A percentile compares a stretch with the other conserved stretches of the same genome.
Conservation (phyloP, 805 yeast species). For the Candida xyloterini region DNA sequence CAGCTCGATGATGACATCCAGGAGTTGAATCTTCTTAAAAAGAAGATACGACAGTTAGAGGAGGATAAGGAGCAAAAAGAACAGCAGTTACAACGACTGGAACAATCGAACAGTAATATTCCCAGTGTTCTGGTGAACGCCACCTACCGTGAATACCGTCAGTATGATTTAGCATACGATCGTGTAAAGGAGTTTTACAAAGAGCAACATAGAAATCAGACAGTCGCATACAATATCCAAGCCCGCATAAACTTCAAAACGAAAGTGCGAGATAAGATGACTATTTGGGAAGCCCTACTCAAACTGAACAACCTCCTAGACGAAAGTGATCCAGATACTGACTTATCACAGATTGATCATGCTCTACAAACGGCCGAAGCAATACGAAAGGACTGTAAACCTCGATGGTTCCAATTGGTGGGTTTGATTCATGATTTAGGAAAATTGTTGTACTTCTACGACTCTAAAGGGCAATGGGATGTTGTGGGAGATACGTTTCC, state of each 20-base stretch:
- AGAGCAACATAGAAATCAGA: slow-evolving; percentile 67
- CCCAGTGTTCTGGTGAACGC: slow-evolving; percentile 21
- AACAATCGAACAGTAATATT: slow-evolving; percentile 14
- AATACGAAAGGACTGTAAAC: slow-evolving; percentile 61
- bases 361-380: slow-evolving; percentile 77
- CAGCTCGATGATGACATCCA: slow-evolving; percentile 44
- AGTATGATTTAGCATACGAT: slow-evolving; percentile 66
- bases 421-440: slow-evolving; percentile 74
- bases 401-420: slow-evolving; percentile 73
- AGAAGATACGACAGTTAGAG: slow-evolving; percentile 27
- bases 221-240: slow-evolving; percentile 69
- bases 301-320: slow-evolving; percentile 60
- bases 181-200: slow-evolving; percentile 63
- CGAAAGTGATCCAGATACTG: slow-evolving; percentile 75
- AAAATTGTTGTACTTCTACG: slow-evolving; percentile 63
- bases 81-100: slow-evolving; percentile 7
- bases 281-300: slow-evolving; percentile 69
- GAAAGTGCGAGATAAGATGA: slow-evolving; percentile 61
- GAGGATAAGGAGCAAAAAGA: slow-evolving; percentile 15
- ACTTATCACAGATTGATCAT: slow-evolving; percentile 70
- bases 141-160: slow-evolving; percentile 45
- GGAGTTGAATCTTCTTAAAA: slow-evolving; percentile 37
- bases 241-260: slow-evolving; percentile 71
- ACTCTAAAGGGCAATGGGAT: slow-evolving; percentile 76
- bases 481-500: slow-evolving; percentile 80